These are phyloP conservation scores for Aciculoconidium aculeatum DNA, from an alignment of 805 yeast genomes.

Conservation along the genomic window DNA sequence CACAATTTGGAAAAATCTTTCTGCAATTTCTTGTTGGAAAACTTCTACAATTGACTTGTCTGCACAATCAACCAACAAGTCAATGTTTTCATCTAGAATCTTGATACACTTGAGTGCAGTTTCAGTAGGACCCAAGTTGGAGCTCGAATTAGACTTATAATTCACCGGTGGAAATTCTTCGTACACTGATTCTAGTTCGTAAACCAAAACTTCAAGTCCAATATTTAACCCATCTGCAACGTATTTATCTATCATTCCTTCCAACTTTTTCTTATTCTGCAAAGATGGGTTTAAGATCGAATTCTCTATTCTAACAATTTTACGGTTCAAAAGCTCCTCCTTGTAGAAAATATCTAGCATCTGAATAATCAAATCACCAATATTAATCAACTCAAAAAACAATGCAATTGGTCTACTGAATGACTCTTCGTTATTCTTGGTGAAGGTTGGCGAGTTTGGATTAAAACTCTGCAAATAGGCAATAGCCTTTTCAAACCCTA, in stretches of 20 bases:
- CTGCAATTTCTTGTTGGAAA: conserved; percentile 90
- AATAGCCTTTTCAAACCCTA: conserved; percentile 81
- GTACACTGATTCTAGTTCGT: conserved; percentile 64
- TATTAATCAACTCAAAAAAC: conserved; percentile 85
- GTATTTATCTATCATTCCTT: conserved; percentile 72
- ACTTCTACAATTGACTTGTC: conserved; percentile 87
- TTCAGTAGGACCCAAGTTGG: conserved; percentile 38
- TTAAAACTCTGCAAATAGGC: conserved; percentile 63
- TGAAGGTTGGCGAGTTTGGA: conserved; percentile 39
- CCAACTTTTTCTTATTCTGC: conserved; percentile 75
- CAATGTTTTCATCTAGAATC: conserved; percentile 65
- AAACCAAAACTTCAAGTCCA: conserved; percentile 86
- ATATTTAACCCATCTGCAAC: conserved; percentile 91
- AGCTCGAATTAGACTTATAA: conserved; percentile 33
- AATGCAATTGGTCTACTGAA: conserved; percentile 79
- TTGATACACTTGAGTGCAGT: conserved; percentile 63
- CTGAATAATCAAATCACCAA: conserved; percentile 88
- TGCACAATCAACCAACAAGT: conserved; percentile 70
- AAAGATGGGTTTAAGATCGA: conserved; percentile 77
- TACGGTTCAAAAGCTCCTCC: conserved; percentile 62
- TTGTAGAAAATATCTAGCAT: conserved; percentile 88
- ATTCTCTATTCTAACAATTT: conserved; percentile 59
- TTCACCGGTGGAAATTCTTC: conserved; percentile 55
- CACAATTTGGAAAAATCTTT: conserved; percentile 69
- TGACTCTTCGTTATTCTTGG: conserved; percentile 21